A percentile compares a stretch with the other conserved stretches of the same genome.
Evolutionary conservation across 2,329 filamentous ascomycete genomes (phyloP).

Genomic region (Paraphaeosphaeria minitans): DNA sequence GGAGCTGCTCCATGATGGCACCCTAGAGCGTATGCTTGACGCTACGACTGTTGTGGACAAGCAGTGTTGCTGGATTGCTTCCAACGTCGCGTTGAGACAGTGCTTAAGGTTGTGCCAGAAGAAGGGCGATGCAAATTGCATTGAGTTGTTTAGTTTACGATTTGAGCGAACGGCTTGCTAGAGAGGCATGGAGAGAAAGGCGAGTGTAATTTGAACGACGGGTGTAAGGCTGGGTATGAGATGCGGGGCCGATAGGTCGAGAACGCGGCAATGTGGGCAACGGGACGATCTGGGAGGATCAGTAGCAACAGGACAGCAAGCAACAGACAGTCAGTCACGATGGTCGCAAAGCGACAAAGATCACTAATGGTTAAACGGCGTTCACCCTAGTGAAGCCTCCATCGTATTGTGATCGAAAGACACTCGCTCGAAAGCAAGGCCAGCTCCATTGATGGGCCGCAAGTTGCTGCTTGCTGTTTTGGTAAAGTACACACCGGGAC

Average conservation of each 20-base stretch:
- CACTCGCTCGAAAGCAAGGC: conserved; percentile 44
- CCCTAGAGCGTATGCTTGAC: background rate
- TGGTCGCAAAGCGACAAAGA: conserved; percentile 25
- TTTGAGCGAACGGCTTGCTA: background rate
- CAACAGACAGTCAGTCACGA: background rate
- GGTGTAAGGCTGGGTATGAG: background rate
- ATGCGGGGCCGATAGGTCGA: background rate
- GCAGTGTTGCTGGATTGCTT: background rate
- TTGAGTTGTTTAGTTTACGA: background rate
- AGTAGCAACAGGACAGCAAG: conserved; percentile 10
- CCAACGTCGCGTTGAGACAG: background rate
- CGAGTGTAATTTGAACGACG: background rate
- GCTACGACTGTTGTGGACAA: background rate
- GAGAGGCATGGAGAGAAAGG: background rate
- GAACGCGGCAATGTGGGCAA: background rate
- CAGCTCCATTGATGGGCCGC: conserved; percentile 55
- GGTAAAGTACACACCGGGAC: conserved; percentile 49
- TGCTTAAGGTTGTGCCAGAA: background rate
- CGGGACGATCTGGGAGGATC: background rate
- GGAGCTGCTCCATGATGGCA: background rate
- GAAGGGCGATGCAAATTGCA: background rate
- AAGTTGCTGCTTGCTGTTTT: conserved; percentile 49
- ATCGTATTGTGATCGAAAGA: conserved; percentile 56
- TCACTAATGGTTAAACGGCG: conserved; percentile 64
- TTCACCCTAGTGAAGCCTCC: conserved; percentile 64